These are phyloP conservation scores for Cladosporium sp. DNA, from an alignment of 2,329 filamentous ascomycete species.

Conservation along the genomic window DNA sequence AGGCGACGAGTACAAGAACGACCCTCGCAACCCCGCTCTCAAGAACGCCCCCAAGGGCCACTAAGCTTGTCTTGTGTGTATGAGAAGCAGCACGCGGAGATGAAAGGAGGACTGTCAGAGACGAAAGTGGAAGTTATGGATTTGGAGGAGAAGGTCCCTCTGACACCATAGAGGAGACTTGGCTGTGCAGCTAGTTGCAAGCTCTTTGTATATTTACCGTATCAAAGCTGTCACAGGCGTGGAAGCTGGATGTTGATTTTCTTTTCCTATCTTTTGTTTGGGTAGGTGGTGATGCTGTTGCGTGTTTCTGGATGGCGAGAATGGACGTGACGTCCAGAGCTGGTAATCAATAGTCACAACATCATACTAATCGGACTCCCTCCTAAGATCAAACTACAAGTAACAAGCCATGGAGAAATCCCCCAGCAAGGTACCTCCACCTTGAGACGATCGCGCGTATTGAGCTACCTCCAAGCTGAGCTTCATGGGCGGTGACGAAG, in stretches of 20 bases:
- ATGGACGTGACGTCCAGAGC: no score
- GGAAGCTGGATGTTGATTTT: background rate
- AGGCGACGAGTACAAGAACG: slow-evolving; percentile 97
- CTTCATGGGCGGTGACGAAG: no score
- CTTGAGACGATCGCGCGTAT: no score
- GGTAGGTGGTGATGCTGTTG: no score
- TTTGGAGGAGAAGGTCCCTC: background rate
- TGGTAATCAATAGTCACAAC: no score
- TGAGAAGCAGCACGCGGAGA: background rate
- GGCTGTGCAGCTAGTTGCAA: slow-evolving; percentile 9
- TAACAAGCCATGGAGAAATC: no score
- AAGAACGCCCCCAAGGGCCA: slow-evolving; percentile 30
- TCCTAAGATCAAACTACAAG: no score
- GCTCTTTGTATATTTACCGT: slow-evolving; percentile 14
- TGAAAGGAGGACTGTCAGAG: background rate
- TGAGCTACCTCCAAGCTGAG: no score
- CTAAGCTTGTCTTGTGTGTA: slow-evolving; percentile 16
- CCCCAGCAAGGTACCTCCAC: no score
- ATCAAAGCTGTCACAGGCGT: slow-evolving; percentile 12
- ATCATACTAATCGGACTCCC: no score
- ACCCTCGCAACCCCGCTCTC: slow-evolving; percentile 74
- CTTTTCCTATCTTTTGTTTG: no score
- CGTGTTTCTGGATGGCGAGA: no score
- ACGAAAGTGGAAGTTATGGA: background rate
- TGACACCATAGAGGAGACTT: slow-evolving; percentile 5